Evolutionary conservation across 371 early-diverging fungal genomes (phyloP), one percentile per base, ranked within the genome.

Genomic region (Synchytrium microbalum): DNA sequence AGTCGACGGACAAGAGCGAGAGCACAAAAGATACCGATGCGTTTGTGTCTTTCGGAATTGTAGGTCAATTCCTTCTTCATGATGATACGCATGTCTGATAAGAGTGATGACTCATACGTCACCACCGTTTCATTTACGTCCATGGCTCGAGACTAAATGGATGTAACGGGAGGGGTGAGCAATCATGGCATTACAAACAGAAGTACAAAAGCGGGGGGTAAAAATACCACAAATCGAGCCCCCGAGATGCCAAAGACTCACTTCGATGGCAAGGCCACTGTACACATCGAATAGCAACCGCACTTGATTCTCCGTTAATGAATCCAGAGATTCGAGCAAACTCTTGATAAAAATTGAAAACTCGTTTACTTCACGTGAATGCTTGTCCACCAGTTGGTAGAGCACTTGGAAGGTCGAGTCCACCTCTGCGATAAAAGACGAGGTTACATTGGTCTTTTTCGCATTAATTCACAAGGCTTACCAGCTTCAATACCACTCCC

Each of bases 11-110:
- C 76, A 64, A 90, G 68, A 0, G 91, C 83, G 3, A 92, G 72
- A 10, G 85, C 82, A 14, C 88, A 90, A 60, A 90, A 79, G 10
- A 92, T 81, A 13, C 92, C 92, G 28, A 90, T 79, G 65, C 83
- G 77, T 64, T 88, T 90, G 70, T 87, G 87, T 52, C 75, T 81
- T 33, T 85, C 82, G n/a, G 76, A 61, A 23, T 83, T 83, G 60
- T 84, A 88, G 0, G 90, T 81, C n/a, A 92, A 78, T 64, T 90
- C 91, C 62, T 92, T 92, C 62, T 90, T 70, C 59, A 91, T 83
- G 32, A 87, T 75, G 53, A 89, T 91, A 51, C 86, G 79, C 24
- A 92, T 75, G 26, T 92, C 92, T 2, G 80, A 75, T 69, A 83
- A 75, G 3, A 88, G 72, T 30, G 64, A 63, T 19, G 56, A 55